Base-by-base conservation (phyloP, 495 filamentous ascomycete genomes). In the Sordaria brevicollis region DNA sequence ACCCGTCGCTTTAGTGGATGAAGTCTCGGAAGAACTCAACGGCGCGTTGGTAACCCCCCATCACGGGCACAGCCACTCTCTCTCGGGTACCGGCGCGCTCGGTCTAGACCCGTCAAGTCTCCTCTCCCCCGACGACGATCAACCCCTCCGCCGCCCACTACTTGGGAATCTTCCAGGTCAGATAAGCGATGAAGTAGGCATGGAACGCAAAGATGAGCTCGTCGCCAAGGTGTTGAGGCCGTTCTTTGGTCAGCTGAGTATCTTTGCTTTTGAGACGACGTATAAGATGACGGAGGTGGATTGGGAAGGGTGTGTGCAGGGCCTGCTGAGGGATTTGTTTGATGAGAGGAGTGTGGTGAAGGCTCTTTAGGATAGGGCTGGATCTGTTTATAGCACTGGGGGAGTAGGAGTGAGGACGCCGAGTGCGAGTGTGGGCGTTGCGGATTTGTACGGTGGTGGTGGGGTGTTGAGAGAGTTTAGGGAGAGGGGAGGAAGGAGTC, bases 191-290 rank as follows among this genome's bases (percentile, higher is more conserved):
- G 84, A 86, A 34, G 78, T 85, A 1, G 73, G 73, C 31, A 77
- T 85, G 70, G 77, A 84, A 74, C 78, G 88, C 71, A 89, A 87
- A 77, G 90, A 92, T 73, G 88, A 92, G 78, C 81, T 94, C 70
- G 86, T 91, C 34, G 86, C 87, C 67, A 87, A 90, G 74, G 86
- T 97, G 37, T 78, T 98, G 70, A 85, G 90, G 72, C 95, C 96
- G 0, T 98, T 97, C 83, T 93, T 98, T 73, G 90, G 90, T 43
- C 90, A 94, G 71, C 81, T 99, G 70, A 97, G 93, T 74, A 96
- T 98, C 67, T 91, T 89, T 76, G 90, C 91, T 8, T 99, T 96
- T 79, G 96, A 98, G 81, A 89, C 88, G 33, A 96, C 91, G 54
- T 99, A 98, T 76, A 87, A 88, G 25, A 96, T 96, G 90, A 87